phyloP scores from a whole-genome alignment of 805 yeast species.

The Candida fluviatilis region DNA sequence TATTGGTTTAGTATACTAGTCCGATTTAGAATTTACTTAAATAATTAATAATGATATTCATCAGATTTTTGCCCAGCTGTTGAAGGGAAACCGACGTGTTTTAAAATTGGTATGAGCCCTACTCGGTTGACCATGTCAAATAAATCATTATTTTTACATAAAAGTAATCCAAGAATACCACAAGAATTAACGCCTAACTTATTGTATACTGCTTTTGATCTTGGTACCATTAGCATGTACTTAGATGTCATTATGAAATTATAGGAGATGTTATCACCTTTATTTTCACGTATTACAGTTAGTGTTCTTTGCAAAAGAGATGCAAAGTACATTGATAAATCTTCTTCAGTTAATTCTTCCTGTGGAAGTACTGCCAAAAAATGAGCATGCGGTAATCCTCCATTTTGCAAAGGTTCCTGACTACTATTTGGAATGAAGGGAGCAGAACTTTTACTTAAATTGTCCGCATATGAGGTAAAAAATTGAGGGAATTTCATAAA shows the following conservation, averaged over 20 bases:
- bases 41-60: conserved; percentile 55
- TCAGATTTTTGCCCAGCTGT: conserved; percentile 53
- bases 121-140: conserved; percentile 42
- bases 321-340: conserved; percentile 64
- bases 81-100: conserved; percentile 63
- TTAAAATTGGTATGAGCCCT: conserved; percentile 51
- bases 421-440: conserved; percentile 52
- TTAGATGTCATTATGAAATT: conserved; percentile 77
- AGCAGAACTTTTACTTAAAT: conserved; percentile 35
- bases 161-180: conserved; percentile 73
- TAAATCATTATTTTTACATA: conserved; percentile 65
- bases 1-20: not conserved
- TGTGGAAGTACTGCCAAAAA: conserved; percentile 61
- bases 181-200: conserved; percentile 71
- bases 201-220: conserved; percentile 53
- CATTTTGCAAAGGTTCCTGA: conserved; percentile 57
- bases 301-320: conserved; percentile 68
- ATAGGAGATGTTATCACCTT: conserved; percentile 53
- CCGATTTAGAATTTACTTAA: not conserved
- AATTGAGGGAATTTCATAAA: conserved; percentile 64
- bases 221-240: conserved; percentile 87
- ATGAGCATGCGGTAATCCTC: conserved; percentile 75
- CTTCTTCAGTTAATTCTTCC: conserved; percentile 45
- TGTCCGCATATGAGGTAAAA: conserved; percentile 56
- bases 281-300: conserved; percentile 57